phyloP scores from a whole-genome alignment of 352 stramenopile species.

The Pythium pyrilobum region DNA sequence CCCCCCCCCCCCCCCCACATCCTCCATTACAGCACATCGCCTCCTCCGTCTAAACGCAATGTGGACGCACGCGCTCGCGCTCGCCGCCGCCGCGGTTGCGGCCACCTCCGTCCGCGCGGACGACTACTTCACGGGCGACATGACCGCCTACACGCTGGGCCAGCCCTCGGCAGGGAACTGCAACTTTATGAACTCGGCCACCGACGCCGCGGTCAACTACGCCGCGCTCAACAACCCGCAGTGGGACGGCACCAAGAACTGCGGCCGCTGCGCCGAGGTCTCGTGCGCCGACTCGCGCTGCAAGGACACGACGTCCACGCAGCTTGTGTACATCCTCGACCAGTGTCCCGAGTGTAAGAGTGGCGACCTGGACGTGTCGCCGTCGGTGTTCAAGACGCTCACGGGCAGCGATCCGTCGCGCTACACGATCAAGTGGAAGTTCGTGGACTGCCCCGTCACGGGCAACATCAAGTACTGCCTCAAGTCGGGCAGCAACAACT shows the following conservation, averaged over 20 bases:
- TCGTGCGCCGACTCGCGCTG: slow-evolving; percentile 43
- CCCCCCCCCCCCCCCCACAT: too few species aligned
- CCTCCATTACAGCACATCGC: too few species aligned
- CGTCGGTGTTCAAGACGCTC: slow-evolving; percentile 28
- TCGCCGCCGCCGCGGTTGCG: too few species aligned
- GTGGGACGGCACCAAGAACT: slow-evolving; percentile 41
- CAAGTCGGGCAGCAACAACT: slow-evolving; percentile 50
- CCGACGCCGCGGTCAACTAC: slow-evolving; percentile 38
- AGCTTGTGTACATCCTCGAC: slow-evolving; percentile 64
- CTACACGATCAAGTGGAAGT: slow-evolving; percentile 32
- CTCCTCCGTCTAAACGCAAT: too few species aligned
- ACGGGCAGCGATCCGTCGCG: slow-evolving; percentile 23
- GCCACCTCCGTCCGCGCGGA: too few species aligned
- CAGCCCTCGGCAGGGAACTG: slow-evolving; percentile 24
- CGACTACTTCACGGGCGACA: slow-evolving; percentile 10
- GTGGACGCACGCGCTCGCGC: too few species aligned
- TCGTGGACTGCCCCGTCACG: slow-evolving; percentile 34
- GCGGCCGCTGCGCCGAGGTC: slow-evolving; percentile 25
- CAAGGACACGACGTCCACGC: slow-evolving; percentile 19
- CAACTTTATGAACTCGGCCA: slow-evolving; percentile 55
- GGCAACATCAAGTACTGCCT: slow-evolving; percentile 40
- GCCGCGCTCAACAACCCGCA: slow-evolving; percentile 55
- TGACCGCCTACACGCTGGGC: slow-evolving; percentile 19
- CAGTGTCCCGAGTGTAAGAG: slow-evolving; percentile 44
- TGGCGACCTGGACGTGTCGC: slow-evolving; percentile 53